phyloP scores from a whole-genome alignment of 2,329 filamentous ascomycete species.

The Colletotrichum sp. region DNA sequence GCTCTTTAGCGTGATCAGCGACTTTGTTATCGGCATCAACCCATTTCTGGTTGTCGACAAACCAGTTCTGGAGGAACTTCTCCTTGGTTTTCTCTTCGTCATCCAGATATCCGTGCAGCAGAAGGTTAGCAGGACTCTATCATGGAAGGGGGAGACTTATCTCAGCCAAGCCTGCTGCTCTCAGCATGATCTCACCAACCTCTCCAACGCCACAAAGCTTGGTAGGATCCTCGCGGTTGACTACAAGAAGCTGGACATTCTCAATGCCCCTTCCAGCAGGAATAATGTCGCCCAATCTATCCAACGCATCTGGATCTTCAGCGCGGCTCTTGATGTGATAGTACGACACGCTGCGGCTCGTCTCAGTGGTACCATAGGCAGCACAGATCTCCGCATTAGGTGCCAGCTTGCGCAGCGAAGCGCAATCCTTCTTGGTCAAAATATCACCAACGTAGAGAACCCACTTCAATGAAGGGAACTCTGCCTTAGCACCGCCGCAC shows the following conservation, averaged over 20 bases:
- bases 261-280: slow-evolving; percentile 87
- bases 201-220: slow-evolving; percentile 78
- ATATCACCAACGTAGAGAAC: slow-evolving; percentile 94
- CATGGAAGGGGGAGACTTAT: background rate
- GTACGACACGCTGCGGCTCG: slow-evolving; percentile 56
- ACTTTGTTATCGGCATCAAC: slow-evolving; percentile 62
- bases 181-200: slow-evolving; percentile 82
- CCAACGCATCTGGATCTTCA: slow-evolving; percentile 59
- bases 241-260: slow-evolving; percentile 86
- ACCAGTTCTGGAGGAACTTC: slow-evolving; percentile 73
- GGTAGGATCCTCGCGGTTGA: slow-evolving; percentile 70
- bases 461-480: slow-evolving; percentile 76
- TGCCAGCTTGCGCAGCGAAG: slow-evolving; percentile 74
- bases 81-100: background rate
- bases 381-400: slow-evolving; percentile 79
- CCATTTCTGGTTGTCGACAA: slow-evolving; percentile 77
- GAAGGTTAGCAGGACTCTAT: background rate
- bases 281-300: slow-evolving; percentile 68
- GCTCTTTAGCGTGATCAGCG: slow-evolving; percentile 53
- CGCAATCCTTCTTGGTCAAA: slow-evolving; percentile 83
- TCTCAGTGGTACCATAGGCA: slow-evolving; percentile 90
- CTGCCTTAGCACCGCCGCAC: slow-evolving; percentile 77
- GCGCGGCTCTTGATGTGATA: slow-evolving; percentile 75
- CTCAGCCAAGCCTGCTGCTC: slow-evolving; percentile 72
- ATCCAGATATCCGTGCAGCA: slow-evolving; percentile 85